phyloP scores from a whole-genome alignment of 2,329 filamentous ascomycete species.

The Myriosclerotinia scirpicola region DNA sequence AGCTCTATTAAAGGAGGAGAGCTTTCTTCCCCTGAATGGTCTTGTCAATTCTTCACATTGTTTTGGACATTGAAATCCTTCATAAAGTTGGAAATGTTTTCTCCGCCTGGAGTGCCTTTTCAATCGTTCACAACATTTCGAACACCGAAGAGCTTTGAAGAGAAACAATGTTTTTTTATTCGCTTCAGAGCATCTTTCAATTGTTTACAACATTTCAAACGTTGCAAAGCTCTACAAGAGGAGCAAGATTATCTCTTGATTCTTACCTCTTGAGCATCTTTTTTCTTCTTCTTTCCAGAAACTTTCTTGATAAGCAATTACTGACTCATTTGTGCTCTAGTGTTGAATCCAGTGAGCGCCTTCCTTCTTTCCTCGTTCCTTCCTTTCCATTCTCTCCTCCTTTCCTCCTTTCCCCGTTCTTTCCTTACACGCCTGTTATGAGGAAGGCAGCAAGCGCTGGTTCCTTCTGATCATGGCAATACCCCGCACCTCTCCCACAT shows the following conservation, averaged over 20 bases:
- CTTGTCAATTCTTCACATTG: neutral
- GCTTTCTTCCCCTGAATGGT: neutral
- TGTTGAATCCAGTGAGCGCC: constrained; percentile 62
- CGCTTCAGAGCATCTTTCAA: neutral
- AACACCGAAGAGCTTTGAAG: too few relatives aligned
- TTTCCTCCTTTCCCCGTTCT: too few relatives aligned
- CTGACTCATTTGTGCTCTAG: constrained; percentile 13
- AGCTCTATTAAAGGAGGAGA: neutral
- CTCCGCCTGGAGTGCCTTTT: neutral
- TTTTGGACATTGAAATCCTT: neutral
- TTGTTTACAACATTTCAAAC: neutral
- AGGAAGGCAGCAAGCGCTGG: too few relatives aligned
- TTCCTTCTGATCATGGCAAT: too few relatives aligned
- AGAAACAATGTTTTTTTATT: too few relatives aligned
- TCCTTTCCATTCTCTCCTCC: too few relatives aligned
- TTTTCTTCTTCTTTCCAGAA: neutral
- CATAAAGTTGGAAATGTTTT: neutral
- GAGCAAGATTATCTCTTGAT: too few relatives aligned
- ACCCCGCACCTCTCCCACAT: too few relatives aligned
- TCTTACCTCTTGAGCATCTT: too few relatives aligned
- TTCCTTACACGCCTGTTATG: too few relatives aligned
- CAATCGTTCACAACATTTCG: neutral
- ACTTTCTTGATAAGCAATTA: neutral
- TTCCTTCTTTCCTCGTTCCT: too few relatives aligned
- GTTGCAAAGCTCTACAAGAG: too few relatives aligned